Conservation (phyloP, 305 asterid species). For the Solanum hybrid region DNA sequence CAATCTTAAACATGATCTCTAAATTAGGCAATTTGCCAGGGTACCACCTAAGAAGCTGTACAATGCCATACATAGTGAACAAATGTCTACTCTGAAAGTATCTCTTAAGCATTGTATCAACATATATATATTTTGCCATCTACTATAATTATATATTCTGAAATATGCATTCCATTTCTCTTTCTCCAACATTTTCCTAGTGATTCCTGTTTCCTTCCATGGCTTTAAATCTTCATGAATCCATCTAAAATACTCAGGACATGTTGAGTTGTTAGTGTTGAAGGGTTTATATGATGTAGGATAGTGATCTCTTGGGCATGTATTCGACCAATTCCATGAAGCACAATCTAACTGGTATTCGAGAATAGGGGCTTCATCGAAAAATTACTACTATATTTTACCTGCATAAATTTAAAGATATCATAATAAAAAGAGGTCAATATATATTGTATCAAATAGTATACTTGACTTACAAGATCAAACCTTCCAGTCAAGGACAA, state of each 20-base stretch:
- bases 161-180: neutral
- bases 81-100: too few relatives aligned
- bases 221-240: neutral
- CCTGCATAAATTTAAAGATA: neutral
- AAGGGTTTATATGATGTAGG: slow-evolving; percentile 7
- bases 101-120: neutral
- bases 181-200: neutral
- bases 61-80: too few relatives aligned
- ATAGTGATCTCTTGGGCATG: slow-evolving; percentile 44
- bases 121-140: neutral
- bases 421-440: neutral
- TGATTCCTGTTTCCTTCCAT: slow-evolving; percentile 2
- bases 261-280: neutral
- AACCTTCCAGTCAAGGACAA: neutral
- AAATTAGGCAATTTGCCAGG: too few relatives aligned
- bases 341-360: slow-evolving; percentile 42
- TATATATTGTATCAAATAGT: too few relatives aligned
- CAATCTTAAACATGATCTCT: too few relatives aligned
- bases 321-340: slow-evolving; percentile 38
- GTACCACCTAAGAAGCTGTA: too few relatives aligned
- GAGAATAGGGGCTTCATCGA: neutral
- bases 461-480: neutral
- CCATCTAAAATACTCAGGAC: slow-evolving; percentile 8
- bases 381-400: neutral
- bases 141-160: neutral